Percentiles rank a stretch among this genome's conserved stretches.
Evolutionary conservation across 805 yeast species (phyloP).

Genomic region (Blastobotrys peoriensis): DNA sequence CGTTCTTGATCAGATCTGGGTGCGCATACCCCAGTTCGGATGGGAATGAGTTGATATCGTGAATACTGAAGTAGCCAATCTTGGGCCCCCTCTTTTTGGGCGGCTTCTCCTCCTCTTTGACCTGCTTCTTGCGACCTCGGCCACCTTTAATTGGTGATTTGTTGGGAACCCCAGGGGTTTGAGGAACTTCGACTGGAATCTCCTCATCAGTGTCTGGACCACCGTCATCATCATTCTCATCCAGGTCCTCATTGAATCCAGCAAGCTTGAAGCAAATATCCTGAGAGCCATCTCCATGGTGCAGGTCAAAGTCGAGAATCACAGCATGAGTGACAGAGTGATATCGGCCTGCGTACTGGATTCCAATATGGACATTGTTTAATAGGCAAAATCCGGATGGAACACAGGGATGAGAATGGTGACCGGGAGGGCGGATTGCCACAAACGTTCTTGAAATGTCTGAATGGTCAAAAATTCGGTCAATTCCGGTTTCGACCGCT

Average conservation of each 20-base stretch:
- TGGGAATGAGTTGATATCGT: slow-evolving; percentile 82
- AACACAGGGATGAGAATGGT: slow-evolving; percentile 75
- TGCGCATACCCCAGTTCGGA: slow-evolving; percentile 75
- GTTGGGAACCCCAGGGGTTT: not conserved
- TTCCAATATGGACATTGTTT: slow-evolving; percentile 75
- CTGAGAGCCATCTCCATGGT: slow-evolving; percentile 87
- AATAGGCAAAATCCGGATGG: slow-evolving; percentile 82
- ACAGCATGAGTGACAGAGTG: slow-evolving; percentile 74
- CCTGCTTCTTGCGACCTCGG: slow-evolving; percentile 19
- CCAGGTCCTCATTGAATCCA: slow-evolving; percentile 49
- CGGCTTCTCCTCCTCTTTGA: slow-evolving; percentile 2
- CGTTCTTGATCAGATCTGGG: slow-evolving; percentile 62
- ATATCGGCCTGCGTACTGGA: slow-evolving; percentile 62
- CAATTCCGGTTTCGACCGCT: slow-evolving; percentile 66
- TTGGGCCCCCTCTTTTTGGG: slow-evolving; percentile 38
- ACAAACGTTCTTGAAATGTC: slow-evolving; percentile 47
- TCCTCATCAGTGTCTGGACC: slow-evolving; percentile 29
- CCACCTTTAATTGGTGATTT: not conserved
- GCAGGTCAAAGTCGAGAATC: slow-evolving; percentile 75
- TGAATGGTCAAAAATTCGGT: slow-evolving; percentile 37
- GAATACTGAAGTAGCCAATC: slow-evolving; percentile 77
- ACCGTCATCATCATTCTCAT: slow-evolving; percentile 29
- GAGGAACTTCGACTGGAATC: slow-evolving; percentile 26
- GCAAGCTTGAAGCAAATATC: slow-evolving; percentile 80
- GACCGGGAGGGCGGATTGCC: slow-evolving; percentile 78